phyloP scores from a whole-genome alignment of 495 filamentous ascomycete species.

The Wilcoxina mikolae region DNA sequence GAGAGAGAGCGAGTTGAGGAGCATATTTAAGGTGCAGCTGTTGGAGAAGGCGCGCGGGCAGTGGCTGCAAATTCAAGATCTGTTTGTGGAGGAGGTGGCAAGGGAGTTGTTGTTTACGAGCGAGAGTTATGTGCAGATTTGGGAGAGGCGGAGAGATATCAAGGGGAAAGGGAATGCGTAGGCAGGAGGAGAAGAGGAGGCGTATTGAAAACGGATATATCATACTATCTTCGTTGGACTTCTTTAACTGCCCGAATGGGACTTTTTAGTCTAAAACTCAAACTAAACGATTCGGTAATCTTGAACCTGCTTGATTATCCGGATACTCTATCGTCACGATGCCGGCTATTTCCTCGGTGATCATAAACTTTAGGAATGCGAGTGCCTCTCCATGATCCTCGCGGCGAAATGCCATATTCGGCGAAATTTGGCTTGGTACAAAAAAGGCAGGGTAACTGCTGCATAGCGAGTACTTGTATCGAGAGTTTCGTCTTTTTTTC shows the following conservation, averaged over 20 bases:
- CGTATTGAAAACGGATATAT: not conserved
- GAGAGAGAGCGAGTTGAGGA: constrained; percentile 47
- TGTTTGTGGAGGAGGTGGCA: constrained; percentile 77
- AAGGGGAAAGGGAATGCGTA: constrained; percentile 34
- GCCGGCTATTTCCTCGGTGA: no score
- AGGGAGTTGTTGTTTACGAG: constrained; percentile 78
- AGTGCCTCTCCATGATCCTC: no score
- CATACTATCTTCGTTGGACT: not conserved
- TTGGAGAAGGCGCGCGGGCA: constrained; percentile 46
- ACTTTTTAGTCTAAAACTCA: no score
- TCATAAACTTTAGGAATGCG: no score
- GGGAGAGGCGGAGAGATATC: constrained; percentile 62
- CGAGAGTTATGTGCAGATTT: constrained; percentile 90
- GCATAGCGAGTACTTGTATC: no score
- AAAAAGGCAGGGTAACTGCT: no score
- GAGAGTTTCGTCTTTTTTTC: no score
- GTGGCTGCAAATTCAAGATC: constrained; percentile 87
- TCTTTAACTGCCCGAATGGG: not conserved
- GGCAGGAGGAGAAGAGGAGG: not conserved
- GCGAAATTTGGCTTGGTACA: no score
- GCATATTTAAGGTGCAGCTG: constrained; percentile 63
- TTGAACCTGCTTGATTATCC: no score
- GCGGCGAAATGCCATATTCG: no score
- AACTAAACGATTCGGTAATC: no score
- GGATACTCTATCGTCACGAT: no score